Evolutionary conservation across 2,329 filamentous ascomycete genomes (phyloP), one percentile per base, ranked within the genome.

Genomic region (Emmonsia crescens): DNA sequence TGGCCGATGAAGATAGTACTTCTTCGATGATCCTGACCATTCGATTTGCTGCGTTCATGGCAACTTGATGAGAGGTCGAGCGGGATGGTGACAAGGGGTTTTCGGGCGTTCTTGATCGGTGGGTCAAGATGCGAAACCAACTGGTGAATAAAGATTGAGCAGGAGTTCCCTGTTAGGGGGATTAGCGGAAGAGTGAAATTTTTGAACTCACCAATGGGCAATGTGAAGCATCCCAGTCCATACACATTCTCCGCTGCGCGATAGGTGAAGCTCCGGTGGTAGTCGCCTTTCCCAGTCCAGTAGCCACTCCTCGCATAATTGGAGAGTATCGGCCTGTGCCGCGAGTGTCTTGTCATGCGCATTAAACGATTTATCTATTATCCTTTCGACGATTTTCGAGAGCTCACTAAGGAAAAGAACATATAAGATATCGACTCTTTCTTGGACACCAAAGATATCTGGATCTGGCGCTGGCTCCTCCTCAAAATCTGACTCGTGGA

Each of bases 181-280:
- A 29, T 16, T 8, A 48, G 40, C 2, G 19, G n/a, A 46, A 14
- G 2, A 12, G 2, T 24, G n/a, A 58, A 44, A 46, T 3, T 19
- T 14, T 8, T 27, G 24, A 8, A 31, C 56, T 58, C 40, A 58
- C 56, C 56, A 40, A 24, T 58, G 56, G 31, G 56, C 56, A 48
- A 58, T 58, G 44, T 58, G 56, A 4, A 58, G 56, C 56, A 58
- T 58, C 19, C 56, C 56, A 36, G 56, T 58, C 56, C 56, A 58
- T 31, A 58, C n/a, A 58, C 38, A 58, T 29, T 58, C 56, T 24
- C 56, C 38, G 44, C 29, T 44, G 5, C 40, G 38, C 19, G 56
- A 58, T 2, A 58, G 44, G 31, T 58, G 56, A 27, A 58, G 56
- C 40, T 58, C 56, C 9, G 56, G 56, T 19, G 56, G 56, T 33